phyloP scores from a whole-genome alignment of 805 yeast genomes.

The Yarrowia porcina region DNA sequence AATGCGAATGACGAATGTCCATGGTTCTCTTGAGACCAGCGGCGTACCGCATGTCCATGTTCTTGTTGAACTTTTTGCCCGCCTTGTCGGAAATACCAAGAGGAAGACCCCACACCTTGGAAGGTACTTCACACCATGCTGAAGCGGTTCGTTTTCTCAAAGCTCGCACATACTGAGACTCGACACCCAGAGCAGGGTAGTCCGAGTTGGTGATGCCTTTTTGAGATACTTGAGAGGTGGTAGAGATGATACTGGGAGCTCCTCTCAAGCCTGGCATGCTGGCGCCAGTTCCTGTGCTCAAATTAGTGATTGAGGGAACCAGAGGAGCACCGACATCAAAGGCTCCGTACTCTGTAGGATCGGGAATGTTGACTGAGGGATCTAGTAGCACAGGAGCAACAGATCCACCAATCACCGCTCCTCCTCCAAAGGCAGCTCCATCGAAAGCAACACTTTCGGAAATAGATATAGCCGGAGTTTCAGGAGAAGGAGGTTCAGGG shows the following conservation, averaged over 20 bases:
- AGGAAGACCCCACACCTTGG: conserved; percentile 36
- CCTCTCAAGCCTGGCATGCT: conserved; percentile 30
- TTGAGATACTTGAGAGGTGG: conserved; percentile 2
- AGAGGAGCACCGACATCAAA: conserved; percentile 19
- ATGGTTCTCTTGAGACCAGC: conserved; percentile 35
- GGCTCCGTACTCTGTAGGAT: conserved; percentile 19
- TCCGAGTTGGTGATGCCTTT: not conserved
- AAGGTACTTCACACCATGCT: conserved; percentile 34
- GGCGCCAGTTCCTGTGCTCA: conserved; percentile 32
- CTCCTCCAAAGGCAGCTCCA: not conserved
- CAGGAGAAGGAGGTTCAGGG: not conserved
- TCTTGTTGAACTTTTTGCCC: conserved; percentile 30
- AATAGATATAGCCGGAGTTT: not conserved
- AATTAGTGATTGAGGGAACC: conserved; percentile 24
- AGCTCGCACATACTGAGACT: conserved; percentile 34
- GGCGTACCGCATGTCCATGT: conserved; percentile 29
- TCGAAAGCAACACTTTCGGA: not conserved
- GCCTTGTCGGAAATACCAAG: conserved; percentile 31
- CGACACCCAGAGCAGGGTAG: conserved; percentile 15
- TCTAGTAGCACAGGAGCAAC: conserved; percentile 4
- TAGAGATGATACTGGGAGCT: conserved; percentile 5
- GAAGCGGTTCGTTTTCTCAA: conserved; percentile 35
- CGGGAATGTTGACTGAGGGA: conserved; percentile 1
- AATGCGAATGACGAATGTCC: conserved; percentile 41
- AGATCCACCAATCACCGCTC: not conserved